phyloP scores from a whole-genome alignment of 225 moss, liverwort and hornwort genomes.

The Asterella californica region DNA sequence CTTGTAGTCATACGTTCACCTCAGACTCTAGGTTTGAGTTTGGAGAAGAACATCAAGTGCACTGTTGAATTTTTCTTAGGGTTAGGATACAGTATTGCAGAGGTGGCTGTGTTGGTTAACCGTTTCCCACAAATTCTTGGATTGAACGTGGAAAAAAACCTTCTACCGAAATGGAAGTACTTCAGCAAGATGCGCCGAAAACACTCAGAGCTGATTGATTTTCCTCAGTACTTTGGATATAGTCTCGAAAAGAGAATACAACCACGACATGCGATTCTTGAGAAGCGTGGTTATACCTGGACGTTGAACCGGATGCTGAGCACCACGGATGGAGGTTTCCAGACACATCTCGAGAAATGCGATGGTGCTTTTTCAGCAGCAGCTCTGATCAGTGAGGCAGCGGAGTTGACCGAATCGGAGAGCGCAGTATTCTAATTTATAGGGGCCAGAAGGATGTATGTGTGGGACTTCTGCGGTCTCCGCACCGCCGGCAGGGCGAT shows the following conservation, averaged over 20 bases:
- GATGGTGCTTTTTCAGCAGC: constrained; percentile 1
- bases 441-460: not conserved
- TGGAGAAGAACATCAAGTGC: constrained; percentile 73
- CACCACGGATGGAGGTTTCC: constrained; percentile 40
- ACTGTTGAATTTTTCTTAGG: constrained; percentile 55
- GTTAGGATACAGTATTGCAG: constrained; percentile 45
- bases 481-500: not conserved
- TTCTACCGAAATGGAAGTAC: constrained; percentile 56
- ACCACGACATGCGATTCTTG: constrained; percentile 43
- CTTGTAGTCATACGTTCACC: constrained; percentile 53
- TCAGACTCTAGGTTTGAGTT: constrained; percentile 60
- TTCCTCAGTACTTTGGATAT: constrained; percentile 74
- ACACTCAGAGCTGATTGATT: constrained; percentile 47
- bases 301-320: constrained; percentile 64
- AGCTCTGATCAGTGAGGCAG: not conserved
- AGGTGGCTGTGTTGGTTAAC: constrained; percentile 44
- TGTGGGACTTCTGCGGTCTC: not conserved
- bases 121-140: constrained; percentile 67
- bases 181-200: constrained; percentile 41
- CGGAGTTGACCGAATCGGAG: not conserved
- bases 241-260: constrained; percentile 54
- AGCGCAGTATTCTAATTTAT: not conserved
- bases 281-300: constrained; percentile 37
- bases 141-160: constrained; percentile 49
- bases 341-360: constrained; percentile 39